Evolutionary conservation across 2,329 filamentous ascomycete species (phyloP), one percentile per base, ranked within the genome.

Genomic region (Arthrobotrys entomopaga): DNA sequence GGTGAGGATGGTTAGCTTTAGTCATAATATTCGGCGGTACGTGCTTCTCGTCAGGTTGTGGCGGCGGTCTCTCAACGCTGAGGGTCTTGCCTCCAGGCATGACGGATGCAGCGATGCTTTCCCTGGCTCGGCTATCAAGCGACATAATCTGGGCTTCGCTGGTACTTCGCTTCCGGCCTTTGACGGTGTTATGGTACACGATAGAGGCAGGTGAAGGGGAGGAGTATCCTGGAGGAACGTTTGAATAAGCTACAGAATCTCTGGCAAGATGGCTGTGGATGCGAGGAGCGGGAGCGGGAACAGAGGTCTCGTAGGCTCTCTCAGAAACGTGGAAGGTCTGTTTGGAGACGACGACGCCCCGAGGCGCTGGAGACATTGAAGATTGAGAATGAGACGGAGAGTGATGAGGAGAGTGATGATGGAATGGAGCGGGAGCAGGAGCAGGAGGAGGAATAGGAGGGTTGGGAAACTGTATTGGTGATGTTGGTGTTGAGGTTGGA

Each of bases 161-260:
- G 43, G 88, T 87, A 76, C 82, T 83, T 42, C 70, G 63, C 24
- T 74, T 74, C 46, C 70, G 63, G 48, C 70, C 57, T 58, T 74
- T 74, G 57, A 74, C 70, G 46, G 63, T 74, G n/a, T 67, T 74
- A 34, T 73, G 61, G 16, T 74, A 74, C 42, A 16, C 63, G 40
- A 74, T 53, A 22, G 61, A 87, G 85, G 34, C 89, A 89, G 78
- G 89, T 87, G 22, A 88, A 85, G 79, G 87, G 86, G 79, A 87
- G 84, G 80, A 89, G 84, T 75, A 85, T 81, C 50, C 82, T 20
- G 84, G 83, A 82, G 77, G 82, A 77, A 71, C 81, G 79, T 77
- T 82, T 81, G 80, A 77, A 19, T 79, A 79, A 24, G 79, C 79
- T 40, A 79, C 77, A 76, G 77, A 79, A 3, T 65, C 78, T 69